Percentiles rank a stretch among this genome's conserved stretches.
These are phyloP conservation scores for Mercurialis annua DNA, from an alignment of 345 rosid genomes.

Conservation along the genomic window DNA sequence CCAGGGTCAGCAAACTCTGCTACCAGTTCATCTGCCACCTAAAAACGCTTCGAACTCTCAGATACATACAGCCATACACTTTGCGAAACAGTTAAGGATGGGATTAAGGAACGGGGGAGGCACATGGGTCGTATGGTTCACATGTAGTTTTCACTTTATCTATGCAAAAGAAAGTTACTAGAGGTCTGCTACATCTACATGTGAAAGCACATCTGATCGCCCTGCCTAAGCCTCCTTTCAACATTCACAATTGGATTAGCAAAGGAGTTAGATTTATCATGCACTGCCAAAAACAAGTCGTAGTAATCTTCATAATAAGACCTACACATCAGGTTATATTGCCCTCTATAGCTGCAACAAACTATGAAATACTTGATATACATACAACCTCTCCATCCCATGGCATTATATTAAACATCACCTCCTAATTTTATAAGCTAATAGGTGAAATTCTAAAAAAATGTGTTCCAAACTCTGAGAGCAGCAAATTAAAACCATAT, in stretches of 20 bases:
- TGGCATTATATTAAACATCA: background rate
- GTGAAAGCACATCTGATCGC: background rate
- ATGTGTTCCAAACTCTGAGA: background rate
- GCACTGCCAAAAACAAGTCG: background rate
- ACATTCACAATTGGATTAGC: background rate
- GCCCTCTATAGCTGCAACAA: background rate
- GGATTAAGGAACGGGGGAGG: background rate
- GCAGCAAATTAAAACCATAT: background rate
- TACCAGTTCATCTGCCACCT: conserved; percentile 99
- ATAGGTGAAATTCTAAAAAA: background rate
- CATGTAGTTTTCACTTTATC: background rate
- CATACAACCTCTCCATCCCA: background rate
- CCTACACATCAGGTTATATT: background rate
- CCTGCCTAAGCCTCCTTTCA: background rate
- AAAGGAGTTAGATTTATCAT: background rate
- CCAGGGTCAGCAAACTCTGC: conserved; percentile 93
- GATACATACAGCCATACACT: conserved; percentile 19
- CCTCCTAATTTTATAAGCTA: background rate
- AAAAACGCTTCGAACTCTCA: conserved; percentile 40
- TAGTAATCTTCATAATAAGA: background rate
- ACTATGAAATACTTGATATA: background rate
- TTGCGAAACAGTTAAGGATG: background rate
- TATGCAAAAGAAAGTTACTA: background rate
- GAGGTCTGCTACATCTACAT: background rate
- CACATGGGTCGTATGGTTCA: background rate